A percentile compares a stretch with the other conserved stretches of the same genome.
phyloP scores from a whole-genome alignment of 129 eudicot genomes.

The Mikania micrantha region DNA sequence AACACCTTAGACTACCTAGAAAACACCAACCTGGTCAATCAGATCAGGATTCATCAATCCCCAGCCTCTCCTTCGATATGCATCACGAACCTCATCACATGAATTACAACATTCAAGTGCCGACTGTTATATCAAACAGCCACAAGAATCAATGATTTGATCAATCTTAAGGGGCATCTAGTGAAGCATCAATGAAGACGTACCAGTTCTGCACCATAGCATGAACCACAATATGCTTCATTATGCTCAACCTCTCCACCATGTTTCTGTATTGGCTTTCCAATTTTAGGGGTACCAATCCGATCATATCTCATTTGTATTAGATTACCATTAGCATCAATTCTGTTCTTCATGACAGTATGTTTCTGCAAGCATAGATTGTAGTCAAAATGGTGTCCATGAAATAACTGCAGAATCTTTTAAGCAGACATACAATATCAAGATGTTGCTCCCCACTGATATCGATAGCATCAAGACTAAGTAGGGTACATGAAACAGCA shows the following conservation, averaged over 20 bases:
- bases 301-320: constrained; percentile 66
- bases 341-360: constrained; percentile 76
- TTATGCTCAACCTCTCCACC: constrained; percentile 85
- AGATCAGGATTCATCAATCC: constrained; percentile 73
- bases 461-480: constrained; percentile 88
- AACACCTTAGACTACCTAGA: too few relatives aligned
- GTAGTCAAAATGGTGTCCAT: not conserved
- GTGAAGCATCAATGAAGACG: not conserved
- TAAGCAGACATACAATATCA: constrained; percentile 64
- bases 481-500: constrained; percentile 70
- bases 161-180: not conserved
- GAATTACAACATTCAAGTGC: constrained; percentile 85
- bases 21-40: constrained; percentile 75
- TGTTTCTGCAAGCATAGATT: constrained; percentile 49
- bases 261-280: constrained; percentile 80
- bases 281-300: constrained; percentile 80
- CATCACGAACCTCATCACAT: constrained; percentile 97
- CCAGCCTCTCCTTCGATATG: constrained; percentile 90
- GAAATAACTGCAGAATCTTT: not conserved
- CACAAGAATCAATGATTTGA: constrained; percentile 9
- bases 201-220: constrained; percentile 94
- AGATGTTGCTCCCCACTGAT: constrained; percentile 96
- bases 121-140: constrained; percentile 38
- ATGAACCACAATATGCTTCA: constrained; percentile 92
- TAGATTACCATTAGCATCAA: constrained; percentile 64